Base-by-base conservation (phyloP, 805 yeast genomes). In the Yarrowia keelungensis region DNA sequence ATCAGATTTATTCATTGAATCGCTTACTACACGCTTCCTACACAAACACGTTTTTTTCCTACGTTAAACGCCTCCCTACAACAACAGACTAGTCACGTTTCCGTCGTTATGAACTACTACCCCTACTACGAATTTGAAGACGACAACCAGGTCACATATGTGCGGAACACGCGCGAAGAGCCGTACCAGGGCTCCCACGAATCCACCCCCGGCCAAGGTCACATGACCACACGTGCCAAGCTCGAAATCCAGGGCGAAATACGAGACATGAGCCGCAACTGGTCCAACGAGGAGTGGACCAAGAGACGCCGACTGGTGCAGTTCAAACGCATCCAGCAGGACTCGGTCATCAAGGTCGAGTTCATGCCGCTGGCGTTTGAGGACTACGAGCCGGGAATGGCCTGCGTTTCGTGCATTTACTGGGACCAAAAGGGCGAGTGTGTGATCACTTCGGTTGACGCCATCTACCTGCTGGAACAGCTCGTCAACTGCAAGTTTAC, bases 361-460 rank as follows among this genome's bases (percentile, higher is more conserved):
- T 82, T 84, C 70, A 71, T 75, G 42, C 78, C 84, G 2, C 78
- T 80, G 50, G 61, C 76, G 50, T 76, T 77, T 39, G 74, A 78
- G 71, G 75, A 83, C 58, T 80, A 82, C 74, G 67, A 76, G 50
- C 73, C 78, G 1, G 79, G 80, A 5, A 79, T 79, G 62, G 82
- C 85, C 8, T 83, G 85, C 16, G 81, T 87, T 19, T 82, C 87
- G 19, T 88, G 92, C 74, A 86, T 88, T 41, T 81, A 80, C 74
- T 86, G 89, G 87, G 76, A 78, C 49, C 85, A 83, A 58, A 77
- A 80, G 16, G 75, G 77, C n/a, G 77, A 81, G 70, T 82, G 80
- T 74, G 86, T 81, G 68, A 86, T 87, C 39, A 88, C 92, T 0
- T 84, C 89, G 1, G 91, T 88, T 19, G 92, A 88, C 74, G 80